Evolutionary conservation across 495 filamentous ascomycete species (phyloP).

Genomic region (Penicillium paradoxum): DNA sequence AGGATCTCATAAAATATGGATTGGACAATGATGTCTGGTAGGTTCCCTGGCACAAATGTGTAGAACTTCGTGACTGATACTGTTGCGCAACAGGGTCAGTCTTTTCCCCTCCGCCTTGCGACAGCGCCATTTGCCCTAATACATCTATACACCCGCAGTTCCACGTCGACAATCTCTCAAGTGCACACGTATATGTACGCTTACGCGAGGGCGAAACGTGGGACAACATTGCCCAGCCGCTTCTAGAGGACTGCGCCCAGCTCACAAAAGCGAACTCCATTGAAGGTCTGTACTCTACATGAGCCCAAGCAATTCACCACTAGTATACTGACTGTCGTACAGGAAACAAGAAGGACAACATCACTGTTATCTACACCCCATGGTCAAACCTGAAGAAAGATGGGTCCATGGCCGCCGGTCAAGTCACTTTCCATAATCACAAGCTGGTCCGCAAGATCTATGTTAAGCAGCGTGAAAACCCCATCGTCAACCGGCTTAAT

Average conservation of each 20-base stretch:
- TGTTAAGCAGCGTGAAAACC: conserved; percentile 71
- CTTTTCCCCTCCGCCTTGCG: neutral
- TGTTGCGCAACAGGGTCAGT: conserved; percentile 34
- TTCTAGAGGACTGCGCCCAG: conserved; percentile 85
- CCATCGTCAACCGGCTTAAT: conserved; percentile 90
- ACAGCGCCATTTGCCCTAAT: conserved; percentile 18
- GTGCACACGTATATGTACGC: conserved; percentile 91
- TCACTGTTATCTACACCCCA: conserved; percentile 93
- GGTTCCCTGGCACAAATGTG: conserved; percentile 10
- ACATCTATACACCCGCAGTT: conserved; percentile 51
- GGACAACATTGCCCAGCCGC: conserved; percentile 70
- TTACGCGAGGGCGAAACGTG: conserved; percentile 76
- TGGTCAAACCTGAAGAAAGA: conserved; percentile 97
- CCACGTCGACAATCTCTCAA: conserved; percentile 95
- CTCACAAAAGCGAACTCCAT: conserved; percentile 98
- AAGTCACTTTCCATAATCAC: conserved; percentile 92
- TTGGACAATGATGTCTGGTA: conserved; percentile 96
- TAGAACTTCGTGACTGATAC: conserved; percentile 3
- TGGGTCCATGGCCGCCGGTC: conserved; percentile 91
- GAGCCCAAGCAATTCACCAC: neutral
- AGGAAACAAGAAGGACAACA: conserved; percentile 98
- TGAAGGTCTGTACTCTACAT: conserved; percentile 56
- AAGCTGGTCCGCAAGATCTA: conserved; percentile 76
- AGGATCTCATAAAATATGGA: conserved; percentile 89
- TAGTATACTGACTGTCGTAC: conserved; percentile 2